phyloP scores from a whole-genome alignment of 805 yeast genomes.

The Kurtzmaniella fragi region DNA sequence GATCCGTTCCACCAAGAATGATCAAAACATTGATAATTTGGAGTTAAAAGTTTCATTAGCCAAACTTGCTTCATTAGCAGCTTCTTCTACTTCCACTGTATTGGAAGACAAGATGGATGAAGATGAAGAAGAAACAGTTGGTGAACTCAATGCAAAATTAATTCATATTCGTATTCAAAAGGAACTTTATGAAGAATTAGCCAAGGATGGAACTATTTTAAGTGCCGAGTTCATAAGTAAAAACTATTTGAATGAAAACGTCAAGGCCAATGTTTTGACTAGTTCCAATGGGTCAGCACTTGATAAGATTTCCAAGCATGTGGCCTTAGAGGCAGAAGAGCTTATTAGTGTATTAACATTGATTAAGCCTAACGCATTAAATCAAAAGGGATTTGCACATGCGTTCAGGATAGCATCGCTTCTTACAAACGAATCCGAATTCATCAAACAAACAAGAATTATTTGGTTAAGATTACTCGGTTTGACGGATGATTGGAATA shows the following conservation, averaged over 20 bases:
- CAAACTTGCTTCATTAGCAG: slow-evolving; percentile 57
- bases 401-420: slow-evolving; percentile 51
- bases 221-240: slow-evolving; percentile 11
- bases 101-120: slow-evolving; percentile 6
- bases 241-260: slow-evolving; percentile 11
- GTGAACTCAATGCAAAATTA: slow-evolving; percentile 47
- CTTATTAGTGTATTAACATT: slow-evolving; percentile 50
- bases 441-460: slow-evolving; percentile 15
- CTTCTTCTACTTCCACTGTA: slow-evolving; percentile 10
- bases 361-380: slow-evolving; percentile 25
- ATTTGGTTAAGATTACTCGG: slow-evolving; percentile 59
- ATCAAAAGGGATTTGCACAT: slow-evolving; percentile 20
- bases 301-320: slow-evolving; percentile 27
- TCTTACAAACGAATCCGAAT: slow-evolving; percentile 20
- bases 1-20: slow-evolving; percentile 32
- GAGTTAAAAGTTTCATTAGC: slow-evolving; percentile 65
- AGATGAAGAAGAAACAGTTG: slow-evolving; percentile 20
- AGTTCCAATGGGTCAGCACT: slow-evolving; percentile 15
- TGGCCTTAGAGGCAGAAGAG: slow-evolving; percentile 38
- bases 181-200: slow-evolving; percentile 17
- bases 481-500: slow-evolving; percentile 47
- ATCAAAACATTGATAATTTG: slow-evolving; percentile 33
- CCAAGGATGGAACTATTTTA: slow-evolving; percentile 9
- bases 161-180: slow-evolving; percentile 48
- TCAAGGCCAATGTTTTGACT: slow-evolving; percentile 7